Evolutionary conservation across 768 basidiomycete species (phyloP).

Genomic region (Neoboletus subvelutipes): DNA sequence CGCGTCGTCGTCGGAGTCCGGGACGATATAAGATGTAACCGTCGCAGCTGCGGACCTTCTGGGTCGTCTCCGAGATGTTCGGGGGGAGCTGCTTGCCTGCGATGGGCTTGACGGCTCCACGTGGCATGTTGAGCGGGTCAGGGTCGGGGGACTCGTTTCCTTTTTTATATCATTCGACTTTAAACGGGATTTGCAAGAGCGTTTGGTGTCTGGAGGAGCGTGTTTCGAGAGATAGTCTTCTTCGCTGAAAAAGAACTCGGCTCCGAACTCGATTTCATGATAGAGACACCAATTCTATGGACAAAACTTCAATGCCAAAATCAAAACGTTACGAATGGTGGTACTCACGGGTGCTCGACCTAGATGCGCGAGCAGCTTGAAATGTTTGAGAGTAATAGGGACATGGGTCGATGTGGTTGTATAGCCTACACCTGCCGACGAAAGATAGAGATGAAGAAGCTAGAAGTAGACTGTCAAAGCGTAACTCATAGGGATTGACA

Average conservation of each 20-base stretch:
- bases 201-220: constrained; percentile 25
- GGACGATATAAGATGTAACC: constrained; percentile 60
- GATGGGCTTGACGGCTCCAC: constrained; percentile 14
- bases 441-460: constrained; percentile 51
- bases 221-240: constrained; percentile 58
- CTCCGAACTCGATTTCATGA: constrained; percentile 61
- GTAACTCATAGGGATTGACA: not conserved
- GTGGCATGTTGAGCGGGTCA: constrained; percentile 26
- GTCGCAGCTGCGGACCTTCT: constrained; percentile 53
- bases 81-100: constrained; percentile 22
- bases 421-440: constrained; percentile 23
- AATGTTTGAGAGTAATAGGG: constrained; percentile 74
- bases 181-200: constrained; percentile 22
- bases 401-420: constrained; percentile 40
- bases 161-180: constrained; percentile 40
- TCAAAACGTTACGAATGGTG: not conserved
- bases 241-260: constrained; percentile 68
- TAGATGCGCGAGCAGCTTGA: constrained; percentile 68
- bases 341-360: constrained; percentile 59
- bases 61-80: constrained; percentile 50
- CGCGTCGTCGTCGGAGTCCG: constrained; percentile 70
- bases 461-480: constrained; percentile 20
- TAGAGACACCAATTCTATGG: constrained; percentile 53
- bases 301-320: constrained; percentile 2
- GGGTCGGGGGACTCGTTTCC: constrained; percentile 32